phyloP scores from a whole-genome alignment of 1,284 basidiomycete species.

The Trichosporon ovoides region DNA sequence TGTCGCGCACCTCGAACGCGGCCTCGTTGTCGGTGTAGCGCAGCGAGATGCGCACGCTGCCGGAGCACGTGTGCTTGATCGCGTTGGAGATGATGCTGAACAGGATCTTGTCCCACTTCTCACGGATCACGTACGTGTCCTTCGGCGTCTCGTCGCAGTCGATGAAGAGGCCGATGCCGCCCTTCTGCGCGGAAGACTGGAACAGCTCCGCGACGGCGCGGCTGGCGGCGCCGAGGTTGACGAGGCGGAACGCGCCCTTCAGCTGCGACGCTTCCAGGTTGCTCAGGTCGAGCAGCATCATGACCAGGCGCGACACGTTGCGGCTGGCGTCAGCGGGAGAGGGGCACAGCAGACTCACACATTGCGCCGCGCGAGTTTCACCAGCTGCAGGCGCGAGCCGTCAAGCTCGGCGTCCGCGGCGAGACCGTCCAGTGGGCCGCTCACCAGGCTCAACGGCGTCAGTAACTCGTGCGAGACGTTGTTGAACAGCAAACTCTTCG shows the following conservation, averaged over 20 bases:
- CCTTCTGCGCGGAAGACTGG: slow-evolving; percentile 34
- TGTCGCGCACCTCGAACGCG: slow-evolving; percentile 44
- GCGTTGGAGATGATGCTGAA: slow-evolving; percentile 49
- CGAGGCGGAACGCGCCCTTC: slow-evolving; percentile 42
- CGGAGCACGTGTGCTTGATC: slow-evolving; percentile 40
- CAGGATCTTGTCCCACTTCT: slow-evolving; percentile 51
- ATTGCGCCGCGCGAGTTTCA: slow-evolving; percentile 43
- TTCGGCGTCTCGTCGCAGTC: slow-evolving; percentile 40
- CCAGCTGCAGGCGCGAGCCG: slow-evolving; percentile 36
- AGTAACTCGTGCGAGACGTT: slow-evolving; percentile 47
- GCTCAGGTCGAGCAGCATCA: slow-evolving; percentile 46
- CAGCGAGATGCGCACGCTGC: slow-evolving; percentile 29
- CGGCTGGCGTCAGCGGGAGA: slow-evolving; percentile 15
- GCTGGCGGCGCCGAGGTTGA: slow-evolving; percentile 46
- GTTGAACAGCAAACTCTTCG: slow-evolving; percentile 45
- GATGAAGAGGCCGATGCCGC: slow-evolving; percentile 40
- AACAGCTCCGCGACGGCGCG: slow-evolving; percentile 49
- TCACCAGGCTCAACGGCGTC: slow-evolving; percentile 49
- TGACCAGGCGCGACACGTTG: slow-evolving; percentile 41
- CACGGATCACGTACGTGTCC: slow-evolving; percentile 45
- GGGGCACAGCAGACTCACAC: slow-evolving; percentile 17
- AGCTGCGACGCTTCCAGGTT: slow-evolving; percentile 44
- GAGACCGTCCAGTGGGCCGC: slow-evolving; percentile 42
- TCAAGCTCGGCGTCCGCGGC: slow-evolving; percentile 26
- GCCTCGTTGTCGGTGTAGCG: slow-evolving; percentile 27